phyloP scores from a whole-genome alignment of 1,284 basidiomycete species.

The Tylopilus sp. region DNA sequence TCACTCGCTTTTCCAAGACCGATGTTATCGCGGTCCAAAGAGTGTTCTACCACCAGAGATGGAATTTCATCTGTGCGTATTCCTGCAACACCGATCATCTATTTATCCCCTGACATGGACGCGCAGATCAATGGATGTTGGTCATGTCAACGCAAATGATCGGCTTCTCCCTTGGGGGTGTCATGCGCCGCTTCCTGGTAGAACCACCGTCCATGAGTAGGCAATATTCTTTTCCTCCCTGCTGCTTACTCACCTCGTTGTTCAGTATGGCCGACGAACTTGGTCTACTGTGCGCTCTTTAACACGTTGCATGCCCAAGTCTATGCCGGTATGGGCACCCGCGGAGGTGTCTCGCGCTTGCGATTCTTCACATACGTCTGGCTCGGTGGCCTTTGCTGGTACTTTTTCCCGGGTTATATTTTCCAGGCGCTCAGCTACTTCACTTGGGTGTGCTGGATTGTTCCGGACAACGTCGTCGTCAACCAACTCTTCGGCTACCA shows the following conservation, averaged over 20 bases:
- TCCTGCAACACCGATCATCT: neutral
- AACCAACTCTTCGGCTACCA: constrained; percentile 80
- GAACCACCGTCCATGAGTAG: constrained; percentile 84
- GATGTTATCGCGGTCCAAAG: constrained; percentile 73
- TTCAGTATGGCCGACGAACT: constrained; percentile 79
- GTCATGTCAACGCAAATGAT: constrained; percentile 84
- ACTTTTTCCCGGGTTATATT: constrained; percentile 71
- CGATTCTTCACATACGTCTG: constrained; percentile 74
- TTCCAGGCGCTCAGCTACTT: constrained; percentile 62
- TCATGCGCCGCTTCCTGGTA: constrained; percentile 74
- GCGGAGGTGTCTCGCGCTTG: constrained; percentile 68
- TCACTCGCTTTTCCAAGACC: constrained; percentile 15
- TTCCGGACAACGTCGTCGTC: constrained; percentile 63
- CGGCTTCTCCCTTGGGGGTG: constrained; percentile 86
- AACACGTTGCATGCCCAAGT: constrained; percentile 66
- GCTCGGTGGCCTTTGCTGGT: constrained; percentile 61
- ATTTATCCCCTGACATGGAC: constrained; percentile 39
- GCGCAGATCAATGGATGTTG: constrained; percentile 71
- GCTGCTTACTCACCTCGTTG: constrained; percentile 6
- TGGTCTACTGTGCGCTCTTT: constrained; percentile 83
- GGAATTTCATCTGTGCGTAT: constrained; percentile 54
- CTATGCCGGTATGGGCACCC: constrained; percentile 59
- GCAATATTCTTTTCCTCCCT: constrained; percentile 15
- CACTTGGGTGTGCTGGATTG: constrained; percentile 77
- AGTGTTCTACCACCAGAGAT: constrained; percentile 63